Base-by-base conservation (phyloP, 2,329 filamentous ascomycete species). In the Cladosporium sp. region DNA sequence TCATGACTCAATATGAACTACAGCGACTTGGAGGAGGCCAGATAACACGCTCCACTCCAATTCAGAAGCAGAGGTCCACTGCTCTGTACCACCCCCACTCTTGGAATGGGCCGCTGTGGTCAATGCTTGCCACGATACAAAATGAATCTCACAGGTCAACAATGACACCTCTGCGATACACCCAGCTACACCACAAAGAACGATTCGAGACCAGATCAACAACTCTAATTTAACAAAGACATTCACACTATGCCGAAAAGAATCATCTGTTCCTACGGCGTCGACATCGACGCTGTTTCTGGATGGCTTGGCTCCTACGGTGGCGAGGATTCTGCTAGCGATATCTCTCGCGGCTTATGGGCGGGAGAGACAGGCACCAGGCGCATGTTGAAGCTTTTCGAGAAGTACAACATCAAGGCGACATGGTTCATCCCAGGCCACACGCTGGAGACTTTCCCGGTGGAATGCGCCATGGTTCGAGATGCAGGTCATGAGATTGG, bases 281-380 rank as follows among this genome's bases (percentile, higher is more conserved):
- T 88, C 9, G 84, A 88, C 53, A 82, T 88, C 20, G 84, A 88
- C 56, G 84, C 83, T 6, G 82, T 88, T 1, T 79, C 84, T 1
- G 84, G 85, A 5, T 88, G 85, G 85, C 72, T 88, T 0, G 85
- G 85, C 0, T 86, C 80, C 0, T 88, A 89, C 60, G 83, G 83
- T 7, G 84, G 85, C 25, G 79, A 88, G 63, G 84, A 88, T 61
- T 83, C 78, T 7, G 79, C 78, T 1, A 85, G 77, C 61, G 85
- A 88, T 58, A 88, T 88, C 53, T 84, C 79, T 61, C 74, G 84
- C 75, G 76, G 78, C 50, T 63, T 85, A 13, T 88, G 79, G 56
- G 85, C 85, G 1, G 84, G 84, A 13, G 85, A 82, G 0, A 69
- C 83, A 27, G 82, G 83, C 19, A 79, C 77, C 0, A 73, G 76